Evolutionary conservation across 1,139 yeast species (phyloP).

Genomic region (Pichia norvegensis): DNA sequence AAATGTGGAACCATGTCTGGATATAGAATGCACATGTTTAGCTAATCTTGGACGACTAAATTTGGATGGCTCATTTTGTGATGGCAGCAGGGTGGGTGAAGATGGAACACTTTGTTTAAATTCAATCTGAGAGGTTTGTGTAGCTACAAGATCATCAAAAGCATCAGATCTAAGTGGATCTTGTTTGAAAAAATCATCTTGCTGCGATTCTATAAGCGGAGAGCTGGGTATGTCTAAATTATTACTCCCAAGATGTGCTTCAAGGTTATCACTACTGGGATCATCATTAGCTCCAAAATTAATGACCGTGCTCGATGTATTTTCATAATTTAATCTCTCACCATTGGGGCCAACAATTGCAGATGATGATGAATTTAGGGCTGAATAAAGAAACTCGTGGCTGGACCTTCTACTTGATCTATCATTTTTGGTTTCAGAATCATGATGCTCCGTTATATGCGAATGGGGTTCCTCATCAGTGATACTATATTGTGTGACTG

Average conservation of each 20-base stretch:
- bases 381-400: constrained; percentile 3
- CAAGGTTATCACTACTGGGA: constrained; percentile 8
- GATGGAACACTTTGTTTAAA: constrained; percentile 9
- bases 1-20: constrained; percentile 16
- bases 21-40: constrained; percentile 12
- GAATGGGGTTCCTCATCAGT: background rate
- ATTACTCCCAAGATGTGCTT: background rate
- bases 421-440: background rate
- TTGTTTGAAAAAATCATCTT: background rate
- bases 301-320: constrained; percentile 9
- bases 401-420: background rate
- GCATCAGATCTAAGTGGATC: constrained; percentile 10
- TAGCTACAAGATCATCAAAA: constrained; percentile 9
- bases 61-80: background rate
- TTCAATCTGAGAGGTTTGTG: background rate
- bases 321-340: background rate
- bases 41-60: constrained; percentile 10
- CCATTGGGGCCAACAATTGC: constrained; percentile 1
- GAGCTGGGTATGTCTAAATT: constrained; percentile 16
- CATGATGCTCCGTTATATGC: background rate
- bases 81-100: constrained; percentile 10
- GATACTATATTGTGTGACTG: background rate
- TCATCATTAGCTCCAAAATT: background rate
- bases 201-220: constrained; percentile 10
- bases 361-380: constrained; percentile 12